Evolutionary conservation across 495 filamentous ascomycete species (phyloP).

Genomic region (Xylaria palmicola): DNA sequence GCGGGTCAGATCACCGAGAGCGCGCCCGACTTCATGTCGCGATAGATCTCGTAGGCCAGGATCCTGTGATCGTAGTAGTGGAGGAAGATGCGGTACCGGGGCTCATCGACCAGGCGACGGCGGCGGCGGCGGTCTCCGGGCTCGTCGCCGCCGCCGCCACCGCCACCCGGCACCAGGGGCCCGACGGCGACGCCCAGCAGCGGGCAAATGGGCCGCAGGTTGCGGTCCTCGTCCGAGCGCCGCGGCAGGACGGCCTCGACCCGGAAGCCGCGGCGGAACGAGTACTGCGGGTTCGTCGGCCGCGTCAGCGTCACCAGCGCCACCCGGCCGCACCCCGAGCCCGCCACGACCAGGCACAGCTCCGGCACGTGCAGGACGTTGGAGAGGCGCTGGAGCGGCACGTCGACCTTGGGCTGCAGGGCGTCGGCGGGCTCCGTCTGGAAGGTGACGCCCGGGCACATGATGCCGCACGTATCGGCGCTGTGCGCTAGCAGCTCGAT

Average conservation of each 20-base stretch:
- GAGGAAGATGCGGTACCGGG: slow-evolving; percentile 70
- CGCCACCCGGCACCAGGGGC: slow-evolving; percentile 48
- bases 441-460: slow-evolving; percentile 47
- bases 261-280: slow-evolving; percentile 37
- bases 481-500: slow-evolving; percentile 60
- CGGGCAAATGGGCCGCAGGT: slow-evolving; percentile 36
- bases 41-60: slow-evolving; percentile 73
- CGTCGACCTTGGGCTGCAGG: slow-evolving; percentile 34
- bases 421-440: slow-evolving; percentile 25
- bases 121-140: too few relatives aligned
- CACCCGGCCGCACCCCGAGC: slow-evolving; percentile 70
- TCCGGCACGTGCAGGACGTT: slow-evolving; percentile 76
- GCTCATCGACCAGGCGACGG: slow-evolving; percentile 36
- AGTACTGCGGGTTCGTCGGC: slow-evolving; percentile 22
- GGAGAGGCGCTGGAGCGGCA: slow-evolving; percentile 65
- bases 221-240: slow-evolving; percentile 33
- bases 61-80: slow-evolving; percentile 75
- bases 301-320: slow-evolving; percentile 70
- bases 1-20: slow-evolving; percentile 11
- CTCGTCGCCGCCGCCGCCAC: slow-evolving; percentile 40
- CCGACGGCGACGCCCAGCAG: slow-evolving; percentile 45
- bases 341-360: slow-evolving; percentile 71
- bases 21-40: slow-evolving; percentile 19
- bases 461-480: slow-evolving; percentile 43
- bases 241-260: slow-evolving; percentile 46